phyloP scores from a whole-genome alignment of 768 basidiomycete species.

The Crepidotus variabilis region DNA sequence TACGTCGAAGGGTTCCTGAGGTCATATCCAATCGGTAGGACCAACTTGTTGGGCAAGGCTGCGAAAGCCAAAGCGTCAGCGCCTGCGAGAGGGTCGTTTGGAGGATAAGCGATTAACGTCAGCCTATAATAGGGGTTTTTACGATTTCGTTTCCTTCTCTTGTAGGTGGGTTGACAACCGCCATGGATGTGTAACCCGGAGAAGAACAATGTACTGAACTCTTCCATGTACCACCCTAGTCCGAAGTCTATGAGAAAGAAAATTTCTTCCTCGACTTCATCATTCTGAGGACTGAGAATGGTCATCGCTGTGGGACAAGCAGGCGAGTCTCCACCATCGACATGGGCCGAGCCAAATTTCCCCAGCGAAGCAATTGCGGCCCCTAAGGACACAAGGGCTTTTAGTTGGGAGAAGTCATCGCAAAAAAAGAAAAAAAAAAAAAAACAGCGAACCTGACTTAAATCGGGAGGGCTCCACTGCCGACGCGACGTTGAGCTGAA shows the following conservation, averaged over 20 bases:
- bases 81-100: background rate
- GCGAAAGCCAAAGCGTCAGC: slow-evolving; percentile 1
- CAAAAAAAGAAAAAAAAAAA: too few relatives aligned
- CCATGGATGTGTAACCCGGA: slow-evolving; percentile 9
- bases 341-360: slow-evolving; percentile 3
- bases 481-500: background rate
- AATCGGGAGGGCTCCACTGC: background rate
- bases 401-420: background rate
- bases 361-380: background rate
- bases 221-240: slow-evolving; percentile 4
- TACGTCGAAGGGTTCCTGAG: background rate
- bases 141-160: background rate
- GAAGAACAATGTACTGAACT: slow-evolving; percentile 7
- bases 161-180: slow-evolving; percentile 5
- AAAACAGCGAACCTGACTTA: too few relatives aligned
- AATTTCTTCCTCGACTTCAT: slow-evolving; percentile 8
- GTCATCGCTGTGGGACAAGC: slow-evolving; percentile 2
- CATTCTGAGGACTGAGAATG: slow-evolving; percentile 1
- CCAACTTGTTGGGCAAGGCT: background rate
- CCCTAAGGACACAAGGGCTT: background rate
- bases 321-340: slow-evolving; percentile 5
- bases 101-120: slow-evolving; percentile 7
- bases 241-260: slow-evolving; percentile 11
- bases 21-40: background rate
- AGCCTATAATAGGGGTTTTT: background rate